Evolutionary conservation across 2,329 filamentous ascomycete species (phyloP).

Genomic region (Thelonectria blattea): DNA sequence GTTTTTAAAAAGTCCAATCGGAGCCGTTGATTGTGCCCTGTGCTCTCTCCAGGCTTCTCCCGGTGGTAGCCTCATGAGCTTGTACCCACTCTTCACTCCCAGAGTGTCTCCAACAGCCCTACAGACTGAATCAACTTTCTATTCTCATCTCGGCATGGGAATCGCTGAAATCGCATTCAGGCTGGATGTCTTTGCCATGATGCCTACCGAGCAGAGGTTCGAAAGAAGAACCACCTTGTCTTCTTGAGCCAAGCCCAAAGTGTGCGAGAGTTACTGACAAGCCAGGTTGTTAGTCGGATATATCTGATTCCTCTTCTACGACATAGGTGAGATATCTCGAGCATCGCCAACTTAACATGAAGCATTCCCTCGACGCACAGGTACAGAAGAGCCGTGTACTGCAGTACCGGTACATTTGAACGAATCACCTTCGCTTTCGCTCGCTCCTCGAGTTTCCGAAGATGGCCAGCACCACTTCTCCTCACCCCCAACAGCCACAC

Average conservation of each 20-base stretch:
- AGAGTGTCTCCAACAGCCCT: background rate
- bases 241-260: background rate
- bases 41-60: background rate
- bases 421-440: background rate
- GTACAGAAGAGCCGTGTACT: background rate
- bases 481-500: background rate
- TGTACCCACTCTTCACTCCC: background rate
- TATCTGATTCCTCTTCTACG: background rate
- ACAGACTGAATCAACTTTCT: background rate
- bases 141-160: background rate
- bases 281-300: background rate
- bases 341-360: conserved; percentile 1
- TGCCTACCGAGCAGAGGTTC: background rate
- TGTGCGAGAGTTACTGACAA: background rate
- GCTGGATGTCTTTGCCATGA: background rate
- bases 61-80: background rate
- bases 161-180: background rate
- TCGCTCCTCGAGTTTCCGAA: background rate
- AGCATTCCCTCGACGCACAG: background rate
- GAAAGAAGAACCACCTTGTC: background rate
- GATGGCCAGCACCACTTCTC: background rate
- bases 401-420: background rate
- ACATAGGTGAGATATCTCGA: background rate
- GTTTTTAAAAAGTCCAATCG: no score
- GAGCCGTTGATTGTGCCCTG: background rate